phyloP scores from a whole-genome alignment of 176 grass and related monocot species.

The sorghum (Sorghum bicolor) region Sorghum_bicolor_NCBIv3 NC_012873.2:58973501-58974000 shows the following conservation, averaged over 20 bases:
- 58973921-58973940: too few species aligned
- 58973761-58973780: too few species aligned
- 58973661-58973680: neutral
- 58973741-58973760: neutral
- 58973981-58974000: too few species aligned
- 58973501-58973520: neutral
- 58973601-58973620: neutral
- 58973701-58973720: neutral
- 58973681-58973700: slow-evolving; percentile 15
- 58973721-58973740: neutral
- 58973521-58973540: neutral
- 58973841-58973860: too few species aligned
- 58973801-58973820: neutral
- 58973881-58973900: too few species aligned
- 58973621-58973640: neutral
- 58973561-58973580: neutral
- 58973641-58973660: neutral
- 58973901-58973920: too few species aligned
- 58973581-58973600: neutral
- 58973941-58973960: too few species aligned
- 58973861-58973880: too few species aligned
- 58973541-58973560: slow-evolving; percentile 2
- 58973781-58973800: neutral
- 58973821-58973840: too few species aligned
- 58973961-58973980: too few species aligned